Evolutionary conservation across 176 grass and related monocot species (phyloP).

Genomic region (Hyparrhenia diplandra): DNA sequence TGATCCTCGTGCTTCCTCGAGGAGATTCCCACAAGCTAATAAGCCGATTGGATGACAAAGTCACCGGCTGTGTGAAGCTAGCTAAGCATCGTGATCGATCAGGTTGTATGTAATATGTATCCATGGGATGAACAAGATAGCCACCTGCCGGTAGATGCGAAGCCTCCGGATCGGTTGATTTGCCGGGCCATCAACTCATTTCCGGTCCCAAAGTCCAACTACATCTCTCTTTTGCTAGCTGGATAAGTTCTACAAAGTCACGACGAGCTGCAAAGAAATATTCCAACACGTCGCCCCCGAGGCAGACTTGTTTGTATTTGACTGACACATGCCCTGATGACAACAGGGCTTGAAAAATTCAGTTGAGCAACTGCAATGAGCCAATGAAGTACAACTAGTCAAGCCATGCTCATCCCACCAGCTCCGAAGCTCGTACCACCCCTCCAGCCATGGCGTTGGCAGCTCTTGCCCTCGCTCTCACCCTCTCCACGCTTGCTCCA

Average conservation of each 20-base stretch:
- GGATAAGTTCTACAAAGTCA: slow-evolving; percentile 1
- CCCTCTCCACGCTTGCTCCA: background rate
- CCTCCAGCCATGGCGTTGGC: background rate
- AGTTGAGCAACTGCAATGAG: background rate
- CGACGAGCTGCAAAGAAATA: background rate
- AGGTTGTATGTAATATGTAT: background rate
- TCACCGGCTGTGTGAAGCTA: background rate
- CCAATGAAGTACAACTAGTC: background rate
- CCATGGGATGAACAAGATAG: background rate
- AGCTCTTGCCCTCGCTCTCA: background rate
- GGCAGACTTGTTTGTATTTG: slow-evolving; percentile 5
- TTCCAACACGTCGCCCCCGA: background rate
- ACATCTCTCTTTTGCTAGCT: background rate
- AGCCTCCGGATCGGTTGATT: no score
- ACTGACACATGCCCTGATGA: slow-evolving; percentile 13
- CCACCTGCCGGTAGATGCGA: no score
- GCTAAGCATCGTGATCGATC: background rate
- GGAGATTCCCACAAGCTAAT: background rate
- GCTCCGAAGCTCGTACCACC: background rate
- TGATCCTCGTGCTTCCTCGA: background rate
- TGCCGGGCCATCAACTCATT: background rate
- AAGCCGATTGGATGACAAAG: background rate
- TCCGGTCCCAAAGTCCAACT: background rate
- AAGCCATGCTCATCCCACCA: background rate
- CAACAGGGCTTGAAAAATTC: background rate